phyloP scores from a whole-genome alignment of 768 basidiomycete species.

The Calocera cornea region DNA sequence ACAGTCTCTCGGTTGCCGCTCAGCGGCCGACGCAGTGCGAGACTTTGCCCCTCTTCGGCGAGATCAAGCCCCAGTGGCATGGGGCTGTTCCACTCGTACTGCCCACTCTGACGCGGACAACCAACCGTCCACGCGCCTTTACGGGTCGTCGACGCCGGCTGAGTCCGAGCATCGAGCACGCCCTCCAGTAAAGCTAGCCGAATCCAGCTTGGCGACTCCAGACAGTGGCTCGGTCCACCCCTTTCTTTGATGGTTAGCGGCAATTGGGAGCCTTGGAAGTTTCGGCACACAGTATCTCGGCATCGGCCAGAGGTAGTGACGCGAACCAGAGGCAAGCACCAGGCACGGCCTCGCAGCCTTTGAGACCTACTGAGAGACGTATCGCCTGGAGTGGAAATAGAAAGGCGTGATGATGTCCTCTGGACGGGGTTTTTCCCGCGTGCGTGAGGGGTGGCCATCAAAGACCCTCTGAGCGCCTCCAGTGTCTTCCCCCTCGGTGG shows the following conservation, averaged over 20 bases:
- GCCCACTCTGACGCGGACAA: background rate
- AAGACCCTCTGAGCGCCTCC: background rate
- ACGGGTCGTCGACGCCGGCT: background rate
- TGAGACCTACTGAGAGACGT: too few relatives aligned
- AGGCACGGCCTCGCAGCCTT: too few relatives aligned
- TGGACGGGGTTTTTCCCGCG: background rate
- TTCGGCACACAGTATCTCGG: background rate
- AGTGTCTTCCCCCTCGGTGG: background rate
- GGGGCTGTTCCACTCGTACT: background rate
- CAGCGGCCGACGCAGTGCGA: background rate
- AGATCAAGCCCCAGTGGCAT: background rate
- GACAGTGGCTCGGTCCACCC: background rate
- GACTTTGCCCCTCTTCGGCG: background rate
- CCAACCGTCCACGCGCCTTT: background rate
- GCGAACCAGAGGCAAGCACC: background rate
- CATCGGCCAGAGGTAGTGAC: background rate
- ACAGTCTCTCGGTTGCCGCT: constrained; percentile 3
- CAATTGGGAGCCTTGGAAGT: background rate
- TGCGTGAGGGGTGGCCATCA: background rate
- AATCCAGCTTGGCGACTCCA: background rate
- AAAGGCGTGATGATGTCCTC: background rate
- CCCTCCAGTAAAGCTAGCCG: background rate
- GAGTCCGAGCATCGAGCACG: background rate
- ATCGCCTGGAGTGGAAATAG: background rate
- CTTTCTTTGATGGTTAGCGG: background rate